A percentile compares a stretch with the other conserved stretches of the same genome.
These are phyloP conservation scores for Malus fusca DNA, from an alignment of 306 rosid species.

Conservation along the genomic window DNA sequence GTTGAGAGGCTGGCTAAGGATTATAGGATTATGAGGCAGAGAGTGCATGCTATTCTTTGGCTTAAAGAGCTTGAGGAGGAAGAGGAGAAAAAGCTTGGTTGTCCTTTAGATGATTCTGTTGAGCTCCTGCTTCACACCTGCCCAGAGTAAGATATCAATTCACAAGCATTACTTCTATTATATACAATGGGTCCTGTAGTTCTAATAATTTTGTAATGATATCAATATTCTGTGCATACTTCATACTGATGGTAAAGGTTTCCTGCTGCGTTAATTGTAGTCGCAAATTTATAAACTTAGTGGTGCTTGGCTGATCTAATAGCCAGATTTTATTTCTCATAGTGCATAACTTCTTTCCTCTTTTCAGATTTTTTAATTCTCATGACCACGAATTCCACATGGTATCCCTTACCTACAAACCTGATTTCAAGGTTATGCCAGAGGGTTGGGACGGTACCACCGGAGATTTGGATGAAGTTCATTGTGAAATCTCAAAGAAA, in stretches of 20 bases:
- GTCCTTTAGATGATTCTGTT: conserved; percentile 75
- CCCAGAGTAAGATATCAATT: conserved; percentile 58
- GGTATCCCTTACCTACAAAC: conserved; percentile 89
- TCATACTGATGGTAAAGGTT: neutral
- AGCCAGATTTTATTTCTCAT: neutral
- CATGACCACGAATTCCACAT: conserved; percentile 91
- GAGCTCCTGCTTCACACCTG: conserved; percentile 73
- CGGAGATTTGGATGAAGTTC: conserved; percentile 88
- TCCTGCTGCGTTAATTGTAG: neutral
- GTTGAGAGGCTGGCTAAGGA: conserved; percentile 79
- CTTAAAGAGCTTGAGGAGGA: conserved; percentile 81
- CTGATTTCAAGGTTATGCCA: conserved; percentile 94
- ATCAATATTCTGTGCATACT: neutral
- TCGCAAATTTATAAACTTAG: neutral
- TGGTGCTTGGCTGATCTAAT: neutral
- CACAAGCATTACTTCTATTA: neutral
- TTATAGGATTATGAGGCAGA: conserved; percentile 90
- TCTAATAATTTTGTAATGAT: neutral
- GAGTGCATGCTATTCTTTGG: conserved; percentile 95
- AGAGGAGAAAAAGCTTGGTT: conserved; percentile 76
- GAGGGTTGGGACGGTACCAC: conserved; percentile 99
- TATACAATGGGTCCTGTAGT: neutral
- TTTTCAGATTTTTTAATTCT: conserved; percentile 71
- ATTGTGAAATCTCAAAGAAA: conserved; percentile 73
- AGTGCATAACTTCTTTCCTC: neutral